Conservation (phyloP, 179 eudicot species). For the Carnegiea gigantea region DNA sequence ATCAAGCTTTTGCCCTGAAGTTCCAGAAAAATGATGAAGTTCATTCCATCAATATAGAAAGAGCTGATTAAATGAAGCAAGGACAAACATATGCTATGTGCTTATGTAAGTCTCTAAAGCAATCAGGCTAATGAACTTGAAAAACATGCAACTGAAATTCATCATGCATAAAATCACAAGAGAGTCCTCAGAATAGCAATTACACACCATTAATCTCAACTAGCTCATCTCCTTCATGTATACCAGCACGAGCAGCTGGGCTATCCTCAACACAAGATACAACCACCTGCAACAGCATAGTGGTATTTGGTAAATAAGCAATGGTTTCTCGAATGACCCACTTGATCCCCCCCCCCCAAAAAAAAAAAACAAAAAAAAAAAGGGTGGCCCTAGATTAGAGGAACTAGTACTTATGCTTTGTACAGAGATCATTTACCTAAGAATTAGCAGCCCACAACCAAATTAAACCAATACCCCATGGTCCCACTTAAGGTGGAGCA, state of each 20-base stretch:
- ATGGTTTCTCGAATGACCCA: background rate
- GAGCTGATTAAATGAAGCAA: background rate
- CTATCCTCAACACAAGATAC: conserved; percentile 78
- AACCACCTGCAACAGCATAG: conserved; percentile 52
- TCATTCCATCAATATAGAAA: background rate
- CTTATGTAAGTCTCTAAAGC: background rate
- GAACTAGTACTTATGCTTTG: background rate
- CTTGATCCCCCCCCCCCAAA: too few species aligned
- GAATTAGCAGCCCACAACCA: too few species aligned
- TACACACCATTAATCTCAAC: conserved; percentile 80
- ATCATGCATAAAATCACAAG: background rate
- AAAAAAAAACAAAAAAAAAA: too few species aligned
- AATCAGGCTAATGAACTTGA: background rate
- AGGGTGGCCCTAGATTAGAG: background rate
- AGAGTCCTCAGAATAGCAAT: background rate
- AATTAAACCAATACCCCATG: background rate
- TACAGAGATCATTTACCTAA: background rate
- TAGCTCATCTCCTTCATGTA: conserved; percentile 85
- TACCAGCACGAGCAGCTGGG: conserved; percentile 95
- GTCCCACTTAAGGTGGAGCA: background rate
- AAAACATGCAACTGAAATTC: background rate
- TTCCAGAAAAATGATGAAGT: conserved; percentile 3
- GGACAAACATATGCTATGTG: background rate
- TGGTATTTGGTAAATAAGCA: background rate
- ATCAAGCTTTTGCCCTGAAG: conserved; percentile 70